These are phyloP conservation scores for Endothia cerciana DNA, from an alignment of 2,329 filamentous ascomycete species.

Conservation along the genomic window DNA sequence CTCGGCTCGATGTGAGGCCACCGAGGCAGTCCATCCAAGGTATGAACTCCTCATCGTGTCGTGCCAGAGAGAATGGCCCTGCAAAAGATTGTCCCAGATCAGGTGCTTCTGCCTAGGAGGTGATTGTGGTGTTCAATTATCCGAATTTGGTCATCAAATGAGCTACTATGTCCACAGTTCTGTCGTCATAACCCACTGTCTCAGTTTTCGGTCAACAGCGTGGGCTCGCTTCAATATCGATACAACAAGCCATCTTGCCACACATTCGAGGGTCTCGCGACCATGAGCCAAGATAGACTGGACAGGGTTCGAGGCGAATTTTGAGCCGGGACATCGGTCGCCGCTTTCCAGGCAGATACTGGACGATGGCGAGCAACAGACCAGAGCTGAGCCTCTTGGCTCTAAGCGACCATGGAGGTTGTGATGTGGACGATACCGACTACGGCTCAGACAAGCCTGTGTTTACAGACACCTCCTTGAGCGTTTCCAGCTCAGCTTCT, in stretches of 20 bases:
- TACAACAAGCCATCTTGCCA: not conserved
- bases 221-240: not conserved
- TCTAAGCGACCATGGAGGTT: slow-evolving; percentile 2
- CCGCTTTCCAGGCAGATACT: not conserved
- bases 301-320: not conserved
- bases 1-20: too few species aligned
- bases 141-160: not conserved
- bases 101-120: not conserved
- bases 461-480: slow-evolving; percentile 8
- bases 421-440: not conserved
- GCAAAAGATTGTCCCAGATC: too few species aligned
- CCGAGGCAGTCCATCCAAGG: too few species aligned
- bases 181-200: not conserved
- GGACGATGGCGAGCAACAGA: slow-evolving; percentile 16
- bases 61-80: too few species aligned
- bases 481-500: slow-evolving; percentile 24
- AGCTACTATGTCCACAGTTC: not conserved
- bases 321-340: not conserved
- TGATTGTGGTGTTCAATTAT: not conserved
- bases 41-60: too few species aligned
- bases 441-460: not conserved
- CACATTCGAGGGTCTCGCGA: not conserved
- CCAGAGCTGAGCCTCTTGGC: slow-evolving; percentile 26
- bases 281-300: not conserved
- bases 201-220: not conserved